These are phyloP conservation scores for Colletotrichum sp. DNA, from an alignment of 2,329 filamentous ascomycete species.

Conservation along the genomic window DNA sequence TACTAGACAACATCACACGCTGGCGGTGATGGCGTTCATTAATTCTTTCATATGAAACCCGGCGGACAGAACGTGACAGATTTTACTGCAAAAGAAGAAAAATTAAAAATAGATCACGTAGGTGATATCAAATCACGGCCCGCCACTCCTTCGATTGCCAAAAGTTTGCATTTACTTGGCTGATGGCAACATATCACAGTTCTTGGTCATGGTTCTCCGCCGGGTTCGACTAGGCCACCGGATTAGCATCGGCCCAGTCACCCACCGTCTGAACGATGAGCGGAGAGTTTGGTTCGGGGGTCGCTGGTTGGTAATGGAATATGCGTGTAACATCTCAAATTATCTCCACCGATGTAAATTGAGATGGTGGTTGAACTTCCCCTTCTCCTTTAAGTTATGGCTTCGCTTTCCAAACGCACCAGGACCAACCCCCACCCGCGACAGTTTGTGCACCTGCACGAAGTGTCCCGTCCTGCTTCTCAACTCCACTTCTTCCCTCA, in stretches of 20 bases:
- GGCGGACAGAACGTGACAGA: too few species aligned
- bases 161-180: neutral
- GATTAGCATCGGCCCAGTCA: neutral
- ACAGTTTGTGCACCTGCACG: neutral
- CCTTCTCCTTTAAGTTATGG: neutral
- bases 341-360: neutral
- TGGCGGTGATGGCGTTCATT: neutral
- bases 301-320: neutral
- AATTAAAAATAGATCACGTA: neutral
- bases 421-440: neutral
- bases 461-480: neutral
- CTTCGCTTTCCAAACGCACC: neutral
- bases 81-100: too few species aligned
- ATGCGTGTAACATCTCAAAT: neutral
- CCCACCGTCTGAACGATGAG: neutral
- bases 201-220: neutral
- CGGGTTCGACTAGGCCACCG: neutral
- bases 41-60: neutral
- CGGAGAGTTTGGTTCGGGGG: neutral
- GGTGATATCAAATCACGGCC: neutral
- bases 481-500: neutral
- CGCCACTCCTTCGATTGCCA: neutral
- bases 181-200: neutral
- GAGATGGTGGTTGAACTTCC: neutral
- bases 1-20: neutral